A percentile compares a stretch with the other conserved stretches of the same genome.
Conservation (phyloP, 805 yeast genomes). For the Ogataea thermomethanolica region DNA sequence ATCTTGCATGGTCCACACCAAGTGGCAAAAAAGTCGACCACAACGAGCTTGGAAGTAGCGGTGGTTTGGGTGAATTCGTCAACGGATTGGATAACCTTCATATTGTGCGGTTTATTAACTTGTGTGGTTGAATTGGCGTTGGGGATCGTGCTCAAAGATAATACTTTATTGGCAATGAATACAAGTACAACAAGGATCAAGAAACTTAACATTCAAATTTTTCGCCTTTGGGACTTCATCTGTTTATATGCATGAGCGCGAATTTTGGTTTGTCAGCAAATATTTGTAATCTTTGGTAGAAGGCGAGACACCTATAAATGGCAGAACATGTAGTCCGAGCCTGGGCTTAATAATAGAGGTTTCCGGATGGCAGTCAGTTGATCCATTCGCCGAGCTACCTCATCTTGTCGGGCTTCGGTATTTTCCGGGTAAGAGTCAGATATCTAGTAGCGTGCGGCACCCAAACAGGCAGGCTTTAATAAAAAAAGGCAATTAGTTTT, state of each 20-base stretch:
- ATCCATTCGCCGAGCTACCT: not conserved
- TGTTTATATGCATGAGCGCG: slow-evolving; percentile 4
- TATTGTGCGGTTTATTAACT: slow-evolving; percentile 33
- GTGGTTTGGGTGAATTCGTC: slow-evolving; percentile 68
- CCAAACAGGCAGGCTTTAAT: slow-evolving; percentile 3
- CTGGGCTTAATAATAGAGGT: not conserved
- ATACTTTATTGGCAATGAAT: slow-evolving; percentile 23
- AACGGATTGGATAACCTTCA: slow-evolving; percentile 41
- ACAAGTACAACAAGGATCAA: slow-evolving; percentile 27
- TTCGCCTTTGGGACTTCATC: slow-evolving; percentile 1
- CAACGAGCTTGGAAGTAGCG: slow-evolving; percentile 62
- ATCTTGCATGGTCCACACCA: slow-evolving; percentile 99
- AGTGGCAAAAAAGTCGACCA: slow-evolving; percentile 93
- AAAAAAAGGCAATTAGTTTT: slow-evolving; percentile 11
- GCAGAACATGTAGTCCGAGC: not conserved
- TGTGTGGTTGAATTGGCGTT: slow-evolving; percentile 8
- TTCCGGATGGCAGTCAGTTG: not conserved
- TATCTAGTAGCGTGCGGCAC: slow-evolving; percentile 1
- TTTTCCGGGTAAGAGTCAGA: slow-evolving; percentile 5
- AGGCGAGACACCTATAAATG: not conserved
- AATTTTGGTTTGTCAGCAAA: slow-evolving; percentile 6
- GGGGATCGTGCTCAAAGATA: slow-evolving; percentile 10
- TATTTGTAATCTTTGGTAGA: slow-evolving; percentile 4
- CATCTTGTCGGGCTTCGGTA: not conserved
- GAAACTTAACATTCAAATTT: slow-evolving; percentile 25